Conservation (phyloP, 805 yeast species). For the Kazachstania taianensis region DNA sequence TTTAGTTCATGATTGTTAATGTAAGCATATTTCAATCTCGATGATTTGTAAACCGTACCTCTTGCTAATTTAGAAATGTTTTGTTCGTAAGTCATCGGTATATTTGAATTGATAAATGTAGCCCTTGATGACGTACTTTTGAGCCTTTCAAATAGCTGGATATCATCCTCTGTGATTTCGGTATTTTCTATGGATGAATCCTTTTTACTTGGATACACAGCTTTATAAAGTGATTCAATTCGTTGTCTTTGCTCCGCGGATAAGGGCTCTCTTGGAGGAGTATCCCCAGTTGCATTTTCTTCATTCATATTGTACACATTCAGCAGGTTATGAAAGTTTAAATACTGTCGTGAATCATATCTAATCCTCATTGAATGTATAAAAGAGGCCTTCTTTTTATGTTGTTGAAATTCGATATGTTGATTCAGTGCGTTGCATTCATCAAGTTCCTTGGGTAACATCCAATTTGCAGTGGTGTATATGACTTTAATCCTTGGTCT, state of each 20-base stretch:
- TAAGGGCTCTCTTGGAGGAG: too few relatives aligned
- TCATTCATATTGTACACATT: background rate
- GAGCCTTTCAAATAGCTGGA: constrained; percentile 37
- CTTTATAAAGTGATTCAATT: constrained; percentile 22
- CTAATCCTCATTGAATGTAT: constrained; percentile 16
- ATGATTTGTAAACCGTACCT: constrained; percentile 8
- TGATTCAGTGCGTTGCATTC: constrained; percentile 25
- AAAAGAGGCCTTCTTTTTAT: constrained; percentile 1
- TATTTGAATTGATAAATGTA: constrained; percentile 30
- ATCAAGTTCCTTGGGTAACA: constrained; percentile 8
- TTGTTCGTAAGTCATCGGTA: constrained; percentile 21
- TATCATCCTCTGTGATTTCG: constrained; percentile 45
- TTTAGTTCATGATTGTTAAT: constrained; percentile 66
- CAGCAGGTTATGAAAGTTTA: constrained; percentile 16
- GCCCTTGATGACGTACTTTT: constrained; percentile 33
- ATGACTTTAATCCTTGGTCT: constrained; percentile 3
- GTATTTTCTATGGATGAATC: constrained; percentile 52
- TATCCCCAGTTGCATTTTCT: too few relatives aligned
- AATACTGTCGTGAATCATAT: constrained; percentile 17
- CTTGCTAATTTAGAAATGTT: constrained; percentile 4
- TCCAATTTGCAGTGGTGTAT: constrained; percentile 5
- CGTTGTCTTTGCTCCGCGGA: too few relatives aligned
- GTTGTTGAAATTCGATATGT: constrained; percentile 15
- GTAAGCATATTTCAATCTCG: constrained; percentile 47
- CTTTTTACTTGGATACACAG: constrained; percentile 42